A percentile compares a stretch with the other conserved stretches of the same genome.
These are phyloP conservation scores for Draba incana DNA, from an alignment of 345 rosid species.

Conservation along the genomic window DNA sequence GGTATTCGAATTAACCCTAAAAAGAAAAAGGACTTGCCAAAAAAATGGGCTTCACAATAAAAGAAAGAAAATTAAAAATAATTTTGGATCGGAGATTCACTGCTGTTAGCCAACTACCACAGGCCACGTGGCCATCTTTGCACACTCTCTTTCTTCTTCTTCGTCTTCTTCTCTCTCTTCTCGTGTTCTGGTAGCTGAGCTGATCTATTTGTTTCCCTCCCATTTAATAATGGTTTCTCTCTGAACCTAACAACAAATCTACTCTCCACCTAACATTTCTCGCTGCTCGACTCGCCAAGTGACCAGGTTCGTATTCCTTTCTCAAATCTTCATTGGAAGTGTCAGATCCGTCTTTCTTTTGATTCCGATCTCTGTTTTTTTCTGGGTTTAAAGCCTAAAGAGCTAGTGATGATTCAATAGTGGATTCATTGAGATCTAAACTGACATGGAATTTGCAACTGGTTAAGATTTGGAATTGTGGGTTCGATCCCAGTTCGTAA, in stretches of 20 bases:
- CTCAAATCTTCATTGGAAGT: background rate
- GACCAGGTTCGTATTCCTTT: slow-evolving; percentile 9
- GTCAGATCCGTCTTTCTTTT: slow-evolving; percentile 32
- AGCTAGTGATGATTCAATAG: slow-evolving; percentile 9
- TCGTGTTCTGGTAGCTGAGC: slow-evolving; percentile 21
- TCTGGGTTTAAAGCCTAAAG: slow-evolving; percentile 8
- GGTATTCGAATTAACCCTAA: no score
- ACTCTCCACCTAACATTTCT: slow-evolving; percentile 31
- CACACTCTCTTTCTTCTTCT: slow-evolving; percentile 26
- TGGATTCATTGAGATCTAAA: slow-evolving; percentile 14
- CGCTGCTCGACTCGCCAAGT: slow-evolving; percentile 3
- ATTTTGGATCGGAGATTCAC: slow-evolving; percentile 15
- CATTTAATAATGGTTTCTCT: slow-evolving; percentile 30
- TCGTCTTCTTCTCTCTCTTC: background rate
- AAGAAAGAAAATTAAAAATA: background rate
- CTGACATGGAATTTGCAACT: slow-evolving; percentile 6
- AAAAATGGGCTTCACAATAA: no score
- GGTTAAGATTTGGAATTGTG: slow-evolving; percentile 19
- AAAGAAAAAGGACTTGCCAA: no score
- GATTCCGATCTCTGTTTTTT: slow-evolving; percentile 13
- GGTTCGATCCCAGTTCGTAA: slow-evolving; percentile 7
- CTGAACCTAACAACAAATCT: slow-evolving; percentile 9
- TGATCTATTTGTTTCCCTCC: slow-evolving; percentile 34
- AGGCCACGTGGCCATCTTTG: slow-evolving; percentile 42
- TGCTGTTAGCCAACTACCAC: slow-evolving; percentile 49